phyloP scores from a whole-genome alignment of 2,329 filamentous ascomycete species.

The Exophiala sideris region DNA sequence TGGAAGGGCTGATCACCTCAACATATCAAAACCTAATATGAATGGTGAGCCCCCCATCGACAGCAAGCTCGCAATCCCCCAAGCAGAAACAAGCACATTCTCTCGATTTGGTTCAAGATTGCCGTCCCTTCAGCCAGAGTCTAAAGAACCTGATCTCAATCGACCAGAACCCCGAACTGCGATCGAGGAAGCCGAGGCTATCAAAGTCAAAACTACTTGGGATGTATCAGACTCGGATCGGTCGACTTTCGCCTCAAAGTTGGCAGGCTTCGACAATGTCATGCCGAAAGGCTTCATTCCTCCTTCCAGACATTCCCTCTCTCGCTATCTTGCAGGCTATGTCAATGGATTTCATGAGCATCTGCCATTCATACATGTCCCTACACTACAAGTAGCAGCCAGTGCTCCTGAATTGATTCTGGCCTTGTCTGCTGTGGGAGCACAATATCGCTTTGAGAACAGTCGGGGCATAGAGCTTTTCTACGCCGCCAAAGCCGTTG shows the following conservation, averaged over 20 bases:
- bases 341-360: conserved; percentile 51
- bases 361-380: conserved; percentile 51
- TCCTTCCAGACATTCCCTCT: conserved; percentile 49
- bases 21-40: conserved; percentile 36
- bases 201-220: conserved; percentile 42
- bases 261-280: conserved; percentile 45
- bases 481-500: conserved; percentile 54
- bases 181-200: conserved; percentile 36
- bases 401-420: conserved; percentile 49
- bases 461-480: conserved; percentile 55
- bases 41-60: conserved; percentile 41
- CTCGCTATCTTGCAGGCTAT: conserved; percentile 51
- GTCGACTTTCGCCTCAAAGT: conserved; percentile 42
- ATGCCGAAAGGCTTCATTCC: conserved; percentile 47
- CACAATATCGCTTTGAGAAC: conserved; percentile 49
- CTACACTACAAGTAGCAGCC: conserved; percentile 45
- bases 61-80: conserved; percentile 37
- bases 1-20: conserved; percentile 35
- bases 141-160: conserved; percentile 39
- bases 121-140: conserved; percentile 47
- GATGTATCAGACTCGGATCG: conserved; percentile 47
- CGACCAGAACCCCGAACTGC: conserved; percentile 35
- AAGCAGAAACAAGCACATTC: conserved; percentile 40
- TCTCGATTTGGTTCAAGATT: conserved; percentile 49
- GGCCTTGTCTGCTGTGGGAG: conserved; percentile 50